phyloP scores from a whole-genome alignment of 2,329 filamentous ascomycete genomes.

The Chalaropsis thielavioides region DNA sequence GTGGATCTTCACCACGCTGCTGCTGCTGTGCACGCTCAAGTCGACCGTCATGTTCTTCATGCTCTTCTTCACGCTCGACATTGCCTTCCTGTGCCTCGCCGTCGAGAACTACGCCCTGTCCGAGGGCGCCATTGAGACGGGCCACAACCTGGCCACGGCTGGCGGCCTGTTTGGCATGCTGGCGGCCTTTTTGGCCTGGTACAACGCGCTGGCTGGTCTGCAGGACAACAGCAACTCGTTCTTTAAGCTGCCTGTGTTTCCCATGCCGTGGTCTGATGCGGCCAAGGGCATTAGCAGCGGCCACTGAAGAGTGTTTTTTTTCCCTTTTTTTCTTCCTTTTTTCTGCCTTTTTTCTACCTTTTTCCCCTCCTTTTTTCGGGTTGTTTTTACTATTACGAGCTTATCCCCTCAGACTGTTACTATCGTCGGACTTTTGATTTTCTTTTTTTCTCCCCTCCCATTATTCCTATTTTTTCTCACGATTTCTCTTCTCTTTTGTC shows the following conservation, averaged over 20 bases:
- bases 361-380: not conserved
- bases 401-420: not conserved
- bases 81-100: constrained; percentile 60
- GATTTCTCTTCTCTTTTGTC: not conserved
- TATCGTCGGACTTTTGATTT: constrained; percentile 1
- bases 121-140: constrained; percentile 33
- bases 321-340: not conserved
- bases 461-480: not conserved
- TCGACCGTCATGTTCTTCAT: constrained; percentile 66
- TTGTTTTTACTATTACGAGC: not conserved
- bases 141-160: constrained; percentile 45
- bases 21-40: constrained; percentile 59
- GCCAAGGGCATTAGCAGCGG: constrained; percentile 33
- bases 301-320: constrained; percentile 13
- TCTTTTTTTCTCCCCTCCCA: not conserved
- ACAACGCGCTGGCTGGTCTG: constrained; percentile 71
- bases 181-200: constrained; percentile 73
- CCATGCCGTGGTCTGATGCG: constrained; percentile 81
- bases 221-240: constrained; percentile 70
- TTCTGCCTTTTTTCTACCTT: not conserved
- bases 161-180: constrained; percentile 71
- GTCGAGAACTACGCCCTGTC: constrained; percentile 45
- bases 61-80: constrained; percentile 63
- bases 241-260: constrained; percentile 81
- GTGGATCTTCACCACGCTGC: constrained; percentile 71